Evolutionary conservation across 202 grass and related monocot species (phyloP).

Genomic region (Elaeis oleifera): DNA sequence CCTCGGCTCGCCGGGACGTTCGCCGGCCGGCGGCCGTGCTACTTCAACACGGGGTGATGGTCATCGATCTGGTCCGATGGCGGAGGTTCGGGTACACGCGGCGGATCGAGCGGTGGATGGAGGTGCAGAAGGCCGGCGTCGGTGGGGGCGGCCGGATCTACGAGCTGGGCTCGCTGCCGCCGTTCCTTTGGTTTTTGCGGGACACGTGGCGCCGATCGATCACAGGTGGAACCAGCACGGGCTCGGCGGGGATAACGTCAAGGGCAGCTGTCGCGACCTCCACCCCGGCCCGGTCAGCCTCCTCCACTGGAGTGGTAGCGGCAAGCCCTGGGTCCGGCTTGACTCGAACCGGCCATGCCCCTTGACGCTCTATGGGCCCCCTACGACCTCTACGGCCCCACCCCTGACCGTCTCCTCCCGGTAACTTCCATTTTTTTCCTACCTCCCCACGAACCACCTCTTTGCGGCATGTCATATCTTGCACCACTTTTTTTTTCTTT

Average conservation of each 20-base stretch:
- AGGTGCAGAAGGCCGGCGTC: conserved; percentile 8
- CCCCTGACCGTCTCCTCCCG: not conserved
- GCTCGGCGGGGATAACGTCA: conserved; percentile 20
- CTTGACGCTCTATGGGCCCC: conserved; percentile 22
- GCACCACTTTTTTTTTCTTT: conserved; percentile 9
- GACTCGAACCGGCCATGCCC: conserved; percentile 9
- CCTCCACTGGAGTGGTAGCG: conserved; percentile 24
- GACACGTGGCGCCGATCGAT: conserved; percentile 20
- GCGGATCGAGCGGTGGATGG: conserved; percentile 27
- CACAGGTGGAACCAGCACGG: conserved; percentile 28
- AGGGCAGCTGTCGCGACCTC: conserved; percentile 25
- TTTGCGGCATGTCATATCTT: too few relatives aligned
- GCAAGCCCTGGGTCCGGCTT: conserved; percentile 25
- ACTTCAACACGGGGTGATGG: conserved; percentile 30
- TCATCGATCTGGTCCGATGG: conserved; percentile 20
- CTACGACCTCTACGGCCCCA: conserved; percentile 14
- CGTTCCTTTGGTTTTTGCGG: conserved; percentile 24
- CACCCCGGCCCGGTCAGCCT: conserved; percentile 25
- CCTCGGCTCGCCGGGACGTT: conserved; percentile 5
- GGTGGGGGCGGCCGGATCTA: conserved; percentile 15
- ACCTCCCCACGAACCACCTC: too few relatives aligned
- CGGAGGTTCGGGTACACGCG: conserved; percentile 9
- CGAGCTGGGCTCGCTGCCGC: conserved; percentile 22
- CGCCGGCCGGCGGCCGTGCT: conserved; percentile 8
- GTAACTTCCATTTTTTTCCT: not conserved